Evolutionary conservation across 345 rosid species (phyloP), one percentile per base, ranked within the genome.

Genomic region (Brassica juncea): DNA sequence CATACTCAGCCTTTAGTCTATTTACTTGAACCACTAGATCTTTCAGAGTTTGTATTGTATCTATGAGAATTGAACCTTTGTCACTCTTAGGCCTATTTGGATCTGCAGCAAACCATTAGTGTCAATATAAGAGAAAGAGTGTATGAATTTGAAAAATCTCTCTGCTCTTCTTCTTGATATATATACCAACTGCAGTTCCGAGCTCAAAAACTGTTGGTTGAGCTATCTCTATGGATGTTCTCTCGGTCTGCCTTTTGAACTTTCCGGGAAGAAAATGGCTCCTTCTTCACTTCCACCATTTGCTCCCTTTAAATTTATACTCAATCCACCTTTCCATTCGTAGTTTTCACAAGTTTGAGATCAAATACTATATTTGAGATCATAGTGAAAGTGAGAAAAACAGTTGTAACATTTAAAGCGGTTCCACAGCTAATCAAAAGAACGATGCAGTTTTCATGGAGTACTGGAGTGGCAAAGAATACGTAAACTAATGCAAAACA

Each of bases 51-150:
- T 89, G 92, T 73, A 85, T 74, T 21, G 92, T 83, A 74, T 90
- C 94, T 0, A 85, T 80, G n/a, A 90, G 89, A 80, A 90, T 72
- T 8, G 91, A 83, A 66, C 85, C 90, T 84, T 89, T 88, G 66
- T 94, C 97, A 67, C 90, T 90, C 84, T 83, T 94, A 3, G 88
- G 94, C 79, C 88, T 87, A 72, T 80, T 91, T 0, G 92, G 88
- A 63, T 94, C 92, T 92, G 85, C 68, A 84, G 27, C 32, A 54
- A 52, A 37, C 59, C 42, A 64, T 37, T 7, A 66, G 15, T 72
- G 54, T 47, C 54, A n/a, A 5, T 52, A 14, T 52, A 44, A 15
- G 16, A 44, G 10, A 37, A 8, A 37, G 12, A 4, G 8, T 63
- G 31, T 2, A 59, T 14, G 30, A 59, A 44, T 15, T 3, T 55